Base-by-base conservation (phyloP, 164 flowering plant species). In the Cinnamomum micranthum region DNA sequence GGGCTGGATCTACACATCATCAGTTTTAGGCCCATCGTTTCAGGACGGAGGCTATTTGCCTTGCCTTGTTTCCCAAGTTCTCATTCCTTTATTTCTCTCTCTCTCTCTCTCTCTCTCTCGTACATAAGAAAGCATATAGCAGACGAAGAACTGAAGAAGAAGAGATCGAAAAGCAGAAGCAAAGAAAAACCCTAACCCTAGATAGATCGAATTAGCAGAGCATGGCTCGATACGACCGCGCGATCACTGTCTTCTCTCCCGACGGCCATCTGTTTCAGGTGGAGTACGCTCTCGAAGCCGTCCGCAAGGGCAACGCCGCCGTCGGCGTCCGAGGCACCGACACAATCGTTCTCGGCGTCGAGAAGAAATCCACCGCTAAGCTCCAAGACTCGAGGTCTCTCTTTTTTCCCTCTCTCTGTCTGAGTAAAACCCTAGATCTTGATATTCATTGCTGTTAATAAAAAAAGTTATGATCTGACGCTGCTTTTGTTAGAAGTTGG, bases 171-270 rank as follows among this genome's bases (percentile, higher is more conserved):
- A 17, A 55, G 20, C 19, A 55, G 20, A 15, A 55, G 20, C 0
- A 17, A 19, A 55, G 20, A 14, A 66, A 66, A 25, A 14, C 41
- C 69, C 28, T 17, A 72, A 14, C 41, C 69, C 28, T 17, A 72
- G 69, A 68, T 50, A 60, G 27, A 60, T 22, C 70, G 70, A 75
- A 65, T 50, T 47, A 58, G 47, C 47, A 76, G 60, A 55, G 12
- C 50, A 88, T 87, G 89, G 92, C 90, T 1, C 71, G 98, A 71
- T 95, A 93, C 84, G 99, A 95, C 65, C 82, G 99, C 24, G 99
- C 98, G n/a, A 95, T 95, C 76, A 95, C 99, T 0, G 99, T 95
- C 24, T 95, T 95, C 85, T 95, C 99, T 0, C 97, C 99, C 6
- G 99, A 95, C 74, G 99, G 99, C 19, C 99, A 95, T 73, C 89